Conservation (phyloP, 2,329 filamentous ascomycete species). For the Pseudogymnoascus sp. region DNA sequence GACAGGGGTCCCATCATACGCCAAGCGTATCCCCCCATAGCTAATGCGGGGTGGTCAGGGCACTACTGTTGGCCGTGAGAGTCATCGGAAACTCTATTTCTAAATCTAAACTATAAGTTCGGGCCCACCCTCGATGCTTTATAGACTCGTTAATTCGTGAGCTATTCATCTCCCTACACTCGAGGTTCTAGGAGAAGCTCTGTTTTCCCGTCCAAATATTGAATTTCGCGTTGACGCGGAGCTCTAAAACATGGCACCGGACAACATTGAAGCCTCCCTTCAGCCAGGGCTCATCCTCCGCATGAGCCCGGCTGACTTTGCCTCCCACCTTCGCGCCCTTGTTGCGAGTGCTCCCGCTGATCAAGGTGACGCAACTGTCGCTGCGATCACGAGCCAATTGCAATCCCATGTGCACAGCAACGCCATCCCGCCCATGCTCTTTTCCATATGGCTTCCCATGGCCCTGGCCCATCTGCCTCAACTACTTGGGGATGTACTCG, state of each 20-base stretch:
- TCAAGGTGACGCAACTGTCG: background rate
- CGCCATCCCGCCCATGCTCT: background rate
- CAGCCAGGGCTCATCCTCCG: slow-evolving; percentile 1
- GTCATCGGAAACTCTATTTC: slow-evolving; percentile 3
- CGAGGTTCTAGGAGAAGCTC: background rate
- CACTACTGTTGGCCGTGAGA: background rate
- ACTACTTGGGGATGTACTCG: background rate
- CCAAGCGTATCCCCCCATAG: background rate
- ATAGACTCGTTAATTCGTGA: background rate
- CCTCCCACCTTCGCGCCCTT: background rate
- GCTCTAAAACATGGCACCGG: background rate
- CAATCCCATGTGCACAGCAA: background rate
- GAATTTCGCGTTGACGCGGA: background rate
- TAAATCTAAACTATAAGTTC: background rate
- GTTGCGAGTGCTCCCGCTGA: background rate
- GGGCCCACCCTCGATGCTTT: background rate
- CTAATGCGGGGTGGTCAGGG: background rate
- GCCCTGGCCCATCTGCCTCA: background rate
- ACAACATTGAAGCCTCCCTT: background rate
- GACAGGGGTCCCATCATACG: background rate
- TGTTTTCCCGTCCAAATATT: background rate
- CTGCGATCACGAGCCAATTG: background rate
- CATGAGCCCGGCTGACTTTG: background rate
- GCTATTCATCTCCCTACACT: background rate
- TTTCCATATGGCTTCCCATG: background rate